Evolutionary conservation across 352 stramenopile species (phyloP), one percentile per base, ranked within the genome.

Genomic region (Phytophthora quininea): DNA sequence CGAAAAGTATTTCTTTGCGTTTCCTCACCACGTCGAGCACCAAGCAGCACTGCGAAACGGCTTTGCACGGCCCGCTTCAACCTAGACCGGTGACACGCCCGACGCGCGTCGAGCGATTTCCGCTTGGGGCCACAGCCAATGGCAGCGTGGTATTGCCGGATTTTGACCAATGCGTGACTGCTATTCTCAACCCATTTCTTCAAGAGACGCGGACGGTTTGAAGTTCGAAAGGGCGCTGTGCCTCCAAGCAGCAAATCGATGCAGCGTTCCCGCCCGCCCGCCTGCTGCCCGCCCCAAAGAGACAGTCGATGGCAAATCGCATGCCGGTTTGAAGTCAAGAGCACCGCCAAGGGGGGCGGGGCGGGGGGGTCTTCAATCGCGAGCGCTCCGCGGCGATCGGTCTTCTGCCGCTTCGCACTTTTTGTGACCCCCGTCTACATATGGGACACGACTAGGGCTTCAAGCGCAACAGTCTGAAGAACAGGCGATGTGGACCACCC

Each of bases 221-320:
- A 40, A 46, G 50, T 57, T 42, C 31, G 43, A 49, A 49, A 49
- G 14, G 43, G 33, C 50, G 31, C 50, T 15, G 35, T 15, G 24
- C 24, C 30, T 47, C 66, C 66, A 73, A 73, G 66, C 66, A 69
- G 54, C 64, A 64, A 69, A 66, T 33, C 27, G 47, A 31, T 8
- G 15, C 5, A 43, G 7, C 9, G 38, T 4, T 3, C 19, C 19
- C 19, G 19, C 19, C 19, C 19, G 19, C 19, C 19, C 19, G 19
- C 19, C 19, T 24, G 19, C 19, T 24, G 35, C 6, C 6, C 35
- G 35, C 35, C 35, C 35, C 35, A 11, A 40, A 40, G 35, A 40
- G 35, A 40, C 35, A 40, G 35, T 40, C 35, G 35, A 40, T 6
- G 6, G 35, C 35, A 40, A 40, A 40, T 40, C 35, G 35, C 35